These are phyloP conservation scores for Aspergillus jensenii DNA, from an alignment of 2,329 filamentous ascomycete species.

Conservation along the genomic window DNA sequence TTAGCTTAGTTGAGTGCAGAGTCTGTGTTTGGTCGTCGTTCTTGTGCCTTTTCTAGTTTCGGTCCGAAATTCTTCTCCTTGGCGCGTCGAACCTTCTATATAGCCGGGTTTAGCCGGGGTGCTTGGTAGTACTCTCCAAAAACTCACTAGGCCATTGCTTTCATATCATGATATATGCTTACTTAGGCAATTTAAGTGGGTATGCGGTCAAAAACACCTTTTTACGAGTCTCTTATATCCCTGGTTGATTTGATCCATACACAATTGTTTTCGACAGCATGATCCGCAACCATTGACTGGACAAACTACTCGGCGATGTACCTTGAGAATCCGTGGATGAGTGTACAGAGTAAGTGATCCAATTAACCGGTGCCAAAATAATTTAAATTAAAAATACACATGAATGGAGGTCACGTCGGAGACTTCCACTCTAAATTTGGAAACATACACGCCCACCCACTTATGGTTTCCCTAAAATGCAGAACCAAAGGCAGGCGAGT, in stretches of 20 bases:
- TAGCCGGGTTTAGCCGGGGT: not conserved
- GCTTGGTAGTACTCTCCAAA: not conserved
- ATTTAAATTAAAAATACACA: conserved; percentile 34
- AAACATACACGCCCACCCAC: not conserved
- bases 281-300: not conserved
- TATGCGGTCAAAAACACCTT: not conserved
- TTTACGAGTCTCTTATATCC: not conserved
- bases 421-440: conserved; percentile 9
- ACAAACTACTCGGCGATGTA: not conserved
- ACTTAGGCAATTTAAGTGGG: not conserved
- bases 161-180: not conserved
- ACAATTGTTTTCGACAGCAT: not conserved
- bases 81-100: conserved; percentile 7
- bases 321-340: not conserved
- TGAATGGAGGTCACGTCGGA: conserved; percentile 12
- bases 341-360: not conserved
- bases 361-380: conserved; percentile 12
- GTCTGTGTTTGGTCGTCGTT: not conserved
- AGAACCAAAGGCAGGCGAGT: not conserved
- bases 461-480: not conserved
- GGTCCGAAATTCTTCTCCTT: conserved; percentile 3
- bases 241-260: not conserved
- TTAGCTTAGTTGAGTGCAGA: not conserved
- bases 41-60: not conserved
- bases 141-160: not conserved